Base-by-base conservation (phyloP, 1,284 basidiomycete species). In the Thelephora terrestris region DNA sequence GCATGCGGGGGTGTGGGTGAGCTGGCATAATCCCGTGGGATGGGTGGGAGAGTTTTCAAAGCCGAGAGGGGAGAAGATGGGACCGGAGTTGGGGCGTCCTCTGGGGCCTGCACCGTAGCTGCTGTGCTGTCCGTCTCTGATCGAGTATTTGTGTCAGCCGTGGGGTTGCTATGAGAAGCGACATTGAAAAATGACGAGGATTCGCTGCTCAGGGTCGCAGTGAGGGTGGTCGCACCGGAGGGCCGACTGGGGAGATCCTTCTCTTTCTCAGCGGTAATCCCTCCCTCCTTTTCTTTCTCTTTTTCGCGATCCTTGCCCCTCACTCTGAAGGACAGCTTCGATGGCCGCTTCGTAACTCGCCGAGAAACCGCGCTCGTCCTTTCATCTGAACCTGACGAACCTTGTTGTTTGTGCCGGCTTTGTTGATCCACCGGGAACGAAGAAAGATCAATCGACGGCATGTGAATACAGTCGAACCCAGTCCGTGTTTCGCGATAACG, bases 401-500 rank as follows among this genome's bases (percentile, higher is more conserved):
- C 61, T 46, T 75, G 72, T 49, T 76, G 76, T 50, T 69, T 73
- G 50, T 79, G 72, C 21, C 62, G 63, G 39, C 61, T 63, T 24
- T 55, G 58, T 29, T 69, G 67, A 14, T 42, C 39, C 39, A 25
- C 39, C 12, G 39, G 39, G 10, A 92, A 73, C 29, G 86, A 85
- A 5, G 83, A 74, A 7, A 95, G 68, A 63, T 95, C 91, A 62
- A 98, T 95, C 23, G 89, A 92, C 0, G 95, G 95, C 45, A 90
- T 69, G 63, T 98, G 93, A 21, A 95, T 86, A 66, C 95, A 99
- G 64, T 98, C 95, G 63, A 94, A 99, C 0, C 95, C 95, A 48
- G 81, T 77, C 63, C 84, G 87, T 58, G 83, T 92, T 63, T 94
- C 90, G 36, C 91, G 79, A 64, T 95, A 91, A 64, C 92, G 91